Evolutionary conservation across 2,329 filamentous ascomycete species (phyloP), one percentile per base, ranked within the genome.

Genomic region (Pseudonectria buxi): DNA sequence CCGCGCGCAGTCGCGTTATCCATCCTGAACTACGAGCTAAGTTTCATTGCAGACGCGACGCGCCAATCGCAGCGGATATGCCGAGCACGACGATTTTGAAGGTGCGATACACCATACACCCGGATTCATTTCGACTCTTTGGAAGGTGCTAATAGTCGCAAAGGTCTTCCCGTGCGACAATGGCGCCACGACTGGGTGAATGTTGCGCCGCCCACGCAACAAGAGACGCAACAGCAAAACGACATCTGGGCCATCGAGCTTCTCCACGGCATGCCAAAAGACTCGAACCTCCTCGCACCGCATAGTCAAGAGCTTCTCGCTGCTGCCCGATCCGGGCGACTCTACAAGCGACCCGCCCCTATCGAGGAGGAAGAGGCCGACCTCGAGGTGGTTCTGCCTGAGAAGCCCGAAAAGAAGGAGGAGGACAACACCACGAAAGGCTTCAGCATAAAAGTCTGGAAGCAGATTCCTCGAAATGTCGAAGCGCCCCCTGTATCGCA

Each of bases 141-240:
- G 26, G 34, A 37, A 32, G 22, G 28, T 44, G 36, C 47, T 58
- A 36, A 59, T 28, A n/a, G 12, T 15, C 32, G 18, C 24, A 68
- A 76, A 71, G 86, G 88, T 40, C 73, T 95, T 10, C 90, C 90
- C 12, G 83, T 95, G 39, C 83, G 88, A 54, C 87, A 94, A 74
- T 96, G 88, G 83, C 80, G 85, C 37, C 79, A 84, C 45, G 78
- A 83, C 39, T 69, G 68, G 62, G 73, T 86, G 37, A 81, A 67
- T 28, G 67, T 90, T 54, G 78, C 78, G 46, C 81, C 86, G 34
- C 76, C 76, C 10, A 67, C 73, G 9, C 71, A 76, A 26, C 68
- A 77, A 43, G 83, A 89, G 49, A 77, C 72, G 18, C 69, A 65
- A 24, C 69, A 78, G 43, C 72, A 72, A 47, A 77, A 79, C 51